phyloP scores from a whole-genome alignment of 2,329 filamentous ascomycete species.

The Phaeosphaeria sp. region DNA sequence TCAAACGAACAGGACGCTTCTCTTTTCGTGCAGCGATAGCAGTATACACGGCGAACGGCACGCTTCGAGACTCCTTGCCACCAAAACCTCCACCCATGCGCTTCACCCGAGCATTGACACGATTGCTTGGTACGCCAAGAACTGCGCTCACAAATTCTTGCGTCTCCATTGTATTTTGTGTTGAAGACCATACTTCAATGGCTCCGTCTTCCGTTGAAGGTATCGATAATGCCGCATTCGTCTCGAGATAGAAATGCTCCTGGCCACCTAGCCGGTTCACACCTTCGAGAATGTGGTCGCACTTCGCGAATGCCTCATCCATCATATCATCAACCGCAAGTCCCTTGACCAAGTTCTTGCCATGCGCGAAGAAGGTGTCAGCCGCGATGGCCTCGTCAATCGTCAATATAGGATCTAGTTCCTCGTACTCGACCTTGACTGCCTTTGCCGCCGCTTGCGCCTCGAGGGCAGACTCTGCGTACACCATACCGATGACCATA shows the following conservation, averaged over 20 bases:
- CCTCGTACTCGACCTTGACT: slow-evolving; percentile 87
- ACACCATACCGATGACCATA: slow-evolving; percentile 86
- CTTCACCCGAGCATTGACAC: slow-evolving; percentile 88
- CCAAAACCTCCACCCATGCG: slow-evolving; percentile 91
- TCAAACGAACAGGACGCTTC: slow-evolving; percentile 81
- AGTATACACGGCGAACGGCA: slow-evolving; percentile 81
- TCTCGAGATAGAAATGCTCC: slow-evolving; percentile 97
- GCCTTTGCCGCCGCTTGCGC: slow-evolving; percentile 82
- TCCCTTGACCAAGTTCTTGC: slow-evolving; percentile 80
- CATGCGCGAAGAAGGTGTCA: slow-evolving; percentile 83
- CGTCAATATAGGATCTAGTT: slow-evolving; percentile 82
- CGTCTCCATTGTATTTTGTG: slow-evolving; percentile 49
- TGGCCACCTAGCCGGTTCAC: slow-evolving; percentile 88
- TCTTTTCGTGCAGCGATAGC: slow-evolving; percentile 87
- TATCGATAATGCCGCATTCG: slow-evolving; percentile 81
- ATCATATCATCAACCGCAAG: slow-evolving; percentile 57
- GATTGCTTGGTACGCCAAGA: slow-evolving; percentile 82
- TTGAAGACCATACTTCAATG: slow-evolving; percentile 76
- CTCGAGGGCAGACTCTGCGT: slow-evolving; percentile 77
- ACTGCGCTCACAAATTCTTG: slow-evolving; percentile 77
- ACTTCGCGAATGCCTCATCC: slow-evolving; percentile 75
- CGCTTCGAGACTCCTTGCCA: slow-evolving; percentile 87
- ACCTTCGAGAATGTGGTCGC: slow-evolving; percentile 84
- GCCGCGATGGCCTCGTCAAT: slow-evolving; percentile 94
- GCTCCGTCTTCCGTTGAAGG: slow-evolving; percentile 90